Percentiles rank a stretch among this genome's conserved stretches.
phyloP scores from a whole-genome alignment of 1,284 basidiomycete genomes.

The Ganoderma lucidum region DNA sequence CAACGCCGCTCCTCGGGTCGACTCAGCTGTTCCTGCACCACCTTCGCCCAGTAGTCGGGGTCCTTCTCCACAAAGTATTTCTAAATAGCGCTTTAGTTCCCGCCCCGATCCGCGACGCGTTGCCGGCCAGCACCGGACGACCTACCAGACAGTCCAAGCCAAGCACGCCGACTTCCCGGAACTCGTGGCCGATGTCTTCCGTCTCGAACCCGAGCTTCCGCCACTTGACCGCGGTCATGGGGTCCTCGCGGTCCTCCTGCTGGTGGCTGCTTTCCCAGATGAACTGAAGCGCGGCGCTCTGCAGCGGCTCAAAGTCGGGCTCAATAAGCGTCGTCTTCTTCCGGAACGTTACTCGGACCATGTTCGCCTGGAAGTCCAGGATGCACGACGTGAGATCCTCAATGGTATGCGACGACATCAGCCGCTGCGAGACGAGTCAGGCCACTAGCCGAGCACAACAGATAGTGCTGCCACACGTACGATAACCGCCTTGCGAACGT shows the following conservation, averaged over 20 bases:
- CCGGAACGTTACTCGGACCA: slow-evolving; percentile 82
- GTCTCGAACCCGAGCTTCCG: slow-evolving; percentile 80
- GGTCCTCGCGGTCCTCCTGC: slow-evolving; percentile 56
- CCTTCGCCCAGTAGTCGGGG: slow-evolving; percentile 83
- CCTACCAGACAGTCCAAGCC: slow-evolving; percentile 87
- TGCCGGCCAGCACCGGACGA: slow-evolving; percentile 17
- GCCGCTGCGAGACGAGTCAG: slow-evolving; percentile 57
- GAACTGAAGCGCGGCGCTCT: slow-evolving; percentile 69
- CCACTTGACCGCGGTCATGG: slow-evolving; percentile 72
- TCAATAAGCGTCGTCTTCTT: slow-evolving; percentile 84
- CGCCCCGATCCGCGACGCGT: neutral
- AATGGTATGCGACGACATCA: slow-evolving; percentile 87
- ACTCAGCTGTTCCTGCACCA: slow-evolving; percentile 87
- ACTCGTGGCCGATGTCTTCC: slow-evolving; percentile 85
- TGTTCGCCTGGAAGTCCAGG: slow-evolving; percentile 91
- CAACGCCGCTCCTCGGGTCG: slow-evolving; percentile 82
- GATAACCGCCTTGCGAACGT: slow-evolving; percentile 85
- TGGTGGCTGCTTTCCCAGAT: slow-evolving; percentile 78
- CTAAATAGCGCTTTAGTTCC: slow-evolving; percentile 33
- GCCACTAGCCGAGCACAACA: neutral
- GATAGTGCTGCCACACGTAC: slow-evolving; percentile 51
- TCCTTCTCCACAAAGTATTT: slow-evolving; percentile 56
- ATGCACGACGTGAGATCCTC: slow-evolving; percentile 90
- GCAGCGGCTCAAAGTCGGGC: slow-evolving; percentile 66
- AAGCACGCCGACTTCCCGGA: slow-evolving; percentile 84